A percentile compares a stretch with the other conserved stretches of the same genome.
These are phyloP conservation scores for Mycogone perniciosa DNA, from an alignment of 2,329 filamentous ascomycete species.

Conservation along the genomic window DNA sequence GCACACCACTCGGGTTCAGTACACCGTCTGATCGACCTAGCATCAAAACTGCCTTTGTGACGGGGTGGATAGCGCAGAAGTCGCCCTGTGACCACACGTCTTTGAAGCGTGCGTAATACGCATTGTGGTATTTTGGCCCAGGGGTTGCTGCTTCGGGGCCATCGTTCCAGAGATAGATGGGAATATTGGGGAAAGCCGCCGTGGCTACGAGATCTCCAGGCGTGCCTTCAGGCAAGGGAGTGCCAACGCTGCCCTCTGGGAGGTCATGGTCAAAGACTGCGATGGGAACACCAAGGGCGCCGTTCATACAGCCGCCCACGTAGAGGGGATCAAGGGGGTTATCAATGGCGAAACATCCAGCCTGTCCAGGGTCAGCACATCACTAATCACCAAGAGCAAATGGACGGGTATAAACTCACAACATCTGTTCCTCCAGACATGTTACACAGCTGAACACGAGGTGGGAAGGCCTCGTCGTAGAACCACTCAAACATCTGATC, in stretches of 20 bases:
- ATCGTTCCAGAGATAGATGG: constrained; percentile 60
- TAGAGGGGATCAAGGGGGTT: constrained; percentile 65
- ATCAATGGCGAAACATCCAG: constrained; percentile 54
- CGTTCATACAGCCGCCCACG: constrained; percentile 47
- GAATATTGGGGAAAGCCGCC: constrained; percentile 67
- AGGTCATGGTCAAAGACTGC: constrained; percentile 59
- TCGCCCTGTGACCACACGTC: constrained; percentile 79
- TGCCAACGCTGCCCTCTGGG: constrained; percentile 37
- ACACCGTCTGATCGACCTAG: constrained; percentile 72
- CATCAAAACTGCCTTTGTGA: constrained; percentile 58
- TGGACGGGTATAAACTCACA: constrained; percentile 33
- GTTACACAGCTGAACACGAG: constrained; percentile 60
- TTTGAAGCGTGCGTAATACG: constrained; percentile 57
- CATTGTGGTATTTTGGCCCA: constrained; percentile 50
- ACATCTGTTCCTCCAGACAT: constrained; percentile 75
- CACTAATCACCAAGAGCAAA: neutral
- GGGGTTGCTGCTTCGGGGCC: constrained; percentile 29
- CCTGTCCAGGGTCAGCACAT: constrained; percentile 26
- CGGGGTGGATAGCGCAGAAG: constrained; percentile 65
- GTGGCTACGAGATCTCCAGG: constrained; percentile 71
- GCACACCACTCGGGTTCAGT: constrained; percentile 69
- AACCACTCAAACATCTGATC: constrained; percentile 75
- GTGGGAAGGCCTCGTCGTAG: constrained; percentile 64
- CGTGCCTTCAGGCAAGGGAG: constrained; percentile 48
- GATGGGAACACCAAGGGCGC: constrained; percentile 43